Percentiles rank a stretch among this genome's conserved stretches.
phyloP scores from a whole-genome alignment of 78 protist genomes.

The Protostelium mycophagum region DNA sequence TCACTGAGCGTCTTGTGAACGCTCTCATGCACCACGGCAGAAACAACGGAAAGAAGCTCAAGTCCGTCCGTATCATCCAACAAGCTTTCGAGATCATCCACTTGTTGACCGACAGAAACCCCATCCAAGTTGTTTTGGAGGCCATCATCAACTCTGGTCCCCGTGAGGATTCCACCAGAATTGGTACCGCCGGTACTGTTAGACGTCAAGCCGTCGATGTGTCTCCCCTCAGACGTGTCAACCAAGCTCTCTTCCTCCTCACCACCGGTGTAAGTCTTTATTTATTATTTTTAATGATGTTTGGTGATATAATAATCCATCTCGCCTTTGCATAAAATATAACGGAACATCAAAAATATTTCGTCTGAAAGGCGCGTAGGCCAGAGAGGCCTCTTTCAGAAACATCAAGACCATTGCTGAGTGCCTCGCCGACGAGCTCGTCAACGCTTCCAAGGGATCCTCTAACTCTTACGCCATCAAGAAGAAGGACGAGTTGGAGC shows the following conservation, averaged over 20 bases:
- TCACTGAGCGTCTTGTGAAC: slow-evolving; percentile 98
- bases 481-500: slow-evolving; percentile 79
- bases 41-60: slow-evolving; percentile 99
- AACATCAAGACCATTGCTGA: slow-evolving; percentile 98
- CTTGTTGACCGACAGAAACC: slow-evolving; percentile 97
- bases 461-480: slow-evolving; percentile 92
- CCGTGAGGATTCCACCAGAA: slow-evolving; percentile 99
- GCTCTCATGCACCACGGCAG: slow-evolving; percentile 98
- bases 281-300: no score
- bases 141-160: slow-evolving; percentile 97
- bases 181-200: slow-evolving; percentile 99
- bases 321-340: not conserved
- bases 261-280: slow-evolving; percentile 77
- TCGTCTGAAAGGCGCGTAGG: slow-evolving; percentile 16
- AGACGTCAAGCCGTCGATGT: slow-evolving; percentile 99
- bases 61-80: slow-evolving; percentile 97
- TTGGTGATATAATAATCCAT: no score
- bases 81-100: slow-evolving; percentile 98
- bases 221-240: slow-evolving; percentile 99
- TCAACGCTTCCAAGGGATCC: slow-evolving; percentile 95
- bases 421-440: slow-evolving; percentile 99
- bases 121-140: slow-evolving; percentile 88
- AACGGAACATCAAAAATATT: not conserved
- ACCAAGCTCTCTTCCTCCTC: slow-evolving; percentile 94
- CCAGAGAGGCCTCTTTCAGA: slow-evolving; percentile 98